Base-by-base conservation (phyloP, 2,329 filamentous ascomycete species). In the Curvularia lunata region DNA sequence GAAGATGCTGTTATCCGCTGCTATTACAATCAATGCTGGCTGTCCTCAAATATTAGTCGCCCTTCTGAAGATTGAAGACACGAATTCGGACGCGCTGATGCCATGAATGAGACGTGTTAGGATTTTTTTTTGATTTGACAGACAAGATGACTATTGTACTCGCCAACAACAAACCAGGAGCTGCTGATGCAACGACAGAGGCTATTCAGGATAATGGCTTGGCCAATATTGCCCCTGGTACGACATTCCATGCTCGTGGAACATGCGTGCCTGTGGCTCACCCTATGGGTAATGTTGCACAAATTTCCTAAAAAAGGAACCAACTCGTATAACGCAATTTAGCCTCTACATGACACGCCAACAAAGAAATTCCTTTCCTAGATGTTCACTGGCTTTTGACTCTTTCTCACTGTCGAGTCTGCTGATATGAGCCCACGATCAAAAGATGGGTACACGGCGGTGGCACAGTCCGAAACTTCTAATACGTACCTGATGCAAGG, bases 401-500 rank as follows among this genome's bases (percentile, higher is more conserved):
- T 52, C 37, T 37, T 23, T 21, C 41, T 54, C 34, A 48, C 19
- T 23, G 7, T 37, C 34, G 52, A 49, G 43, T 28, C 38, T 40
- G 32, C 51, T 38, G 45, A 50, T 41, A 38, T 58, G 49, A 41
- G 41, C 45, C 47, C 53, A 54, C 47, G 34, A 45, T 49, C 34
- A 43, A 28, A 13, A 46, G 55, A 51, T 55, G 54, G 48, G 40
- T 56, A 53, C 47, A 55, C 50, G 28, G 43, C 48, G 42, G 64
- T 69, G 52, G 54, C 61, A 46, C 50, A 9, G 30, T 25, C 10
- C 25, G 40, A 30, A 19, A 21, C 16, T 30, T 25, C 3, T n/a
- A 19, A 54, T 34, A 57, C 38, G 49, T 48, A 45, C 16, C 43
- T 59, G 53, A 68, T 65, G 63, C 63, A 64, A 66, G 61, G 48